Conservation (phyloP, 768 basidiomycete genomes). For the Kwoniella mangroviensis region DNA sequence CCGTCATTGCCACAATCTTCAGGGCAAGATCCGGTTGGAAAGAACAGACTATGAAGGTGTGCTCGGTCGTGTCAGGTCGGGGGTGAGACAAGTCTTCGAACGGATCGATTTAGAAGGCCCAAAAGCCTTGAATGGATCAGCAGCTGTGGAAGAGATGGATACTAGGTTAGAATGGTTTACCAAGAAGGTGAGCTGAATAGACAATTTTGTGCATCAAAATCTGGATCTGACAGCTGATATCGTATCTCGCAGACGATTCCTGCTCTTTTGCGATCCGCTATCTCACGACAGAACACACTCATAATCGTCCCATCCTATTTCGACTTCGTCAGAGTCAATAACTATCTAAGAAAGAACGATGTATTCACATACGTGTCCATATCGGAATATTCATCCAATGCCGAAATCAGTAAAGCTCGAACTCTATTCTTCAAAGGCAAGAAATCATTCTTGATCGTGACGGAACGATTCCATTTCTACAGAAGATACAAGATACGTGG, state of each 20-base stretch:
- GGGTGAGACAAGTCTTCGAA: slow-evolving; percentile 74
- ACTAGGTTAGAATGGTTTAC: slow-evolving; percentile 86
- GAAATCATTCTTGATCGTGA: slow-evolving; percentile 83
- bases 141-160: slow-evolving; percentile 78
- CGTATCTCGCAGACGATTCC: slow-evolving; percentile 70
- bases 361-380: slow-evolving; percentile 78
- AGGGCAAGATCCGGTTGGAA: slow-evolving; percentile 77
- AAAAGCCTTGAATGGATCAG: slow-evolving; percentile 34
- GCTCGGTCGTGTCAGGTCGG: slow-evolving; percentile 70
- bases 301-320: slow-evolving; percentile 94
- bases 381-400: slow-evolving; percentile 90
- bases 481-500: slow-evolving; percentile 93
- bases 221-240: no score
- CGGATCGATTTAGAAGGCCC: slow-evolving; percentile 40
- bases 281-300: slow-evolving; percentile 84
- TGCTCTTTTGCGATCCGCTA: slow-evolving; percentile 82
- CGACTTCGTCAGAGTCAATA: slow-evolving; percentile 90
- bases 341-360: slow-evolving; percentile 75
- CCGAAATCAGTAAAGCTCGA: slow-evolving; percentile 91
- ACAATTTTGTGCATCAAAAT: not conserved
- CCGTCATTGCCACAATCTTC: slow-evolving; percentile 74
- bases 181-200: slow-evolving; percentile 66
- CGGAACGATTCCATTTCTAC: slow-evolving; percentile 99
- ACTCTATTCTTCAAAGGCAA: slow-evolving; percentile 89
- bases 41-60: slow-evolving; percentile 70